Percentiles rank a stretch among this genome's conserved stretches.
These are phyloP conservation scores for Diplodia mutila DNA, from an alignment of 2,329 filamentous ascomycete species.

Conservation along the genomic window DNA sequence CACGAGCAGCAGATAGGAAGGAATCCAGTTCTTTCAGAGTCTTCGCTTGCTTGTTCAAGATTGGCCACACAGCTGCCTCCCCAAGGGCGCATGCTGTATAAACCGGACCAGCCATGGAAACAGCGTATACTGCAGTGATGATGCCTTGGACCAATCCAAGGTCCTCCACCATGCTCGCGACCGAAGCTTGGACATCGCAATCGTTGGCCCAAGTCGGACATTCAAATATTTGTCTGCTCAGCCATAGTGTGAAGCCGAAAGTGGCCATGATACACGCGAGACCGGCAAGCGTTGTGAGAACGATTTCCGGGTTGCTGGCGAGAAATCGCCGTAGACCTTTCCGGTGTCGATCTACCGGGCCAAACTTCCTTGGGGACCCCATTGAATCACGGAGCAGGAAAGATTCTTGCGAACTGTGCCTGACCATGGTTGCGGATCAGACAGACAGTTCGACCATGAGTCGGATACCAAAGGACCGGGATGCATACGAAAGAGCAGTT, in stretches of 20 bases:
- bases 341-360: background rate
- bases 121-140: conserved; percentile 21
- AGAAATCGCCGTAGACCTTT: conserved; percentile 5
- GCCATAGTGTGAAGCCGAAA: conserved; percentile 32
- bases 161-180: background rate
- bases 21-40: conserved; percentile 14
- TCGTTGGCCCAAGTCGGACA: conserved; percentile 24
- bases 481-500: background rate
- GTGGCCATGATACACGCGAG: background rate
- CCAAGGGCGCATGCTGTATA: conserved; percentile 25
- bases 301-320: background rate
- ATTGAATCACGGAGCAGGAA: background rate
- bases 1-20: conserved; percentile 13
- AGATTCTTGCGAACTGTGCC: background rate
- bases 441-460: background rate
- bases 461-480: background rate
- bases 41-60: conserved; percentile 21
- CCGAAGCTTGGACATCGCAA: conserved; percentile 1
- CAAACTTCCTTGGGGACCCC: background rate
- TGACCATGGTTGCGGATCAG: background rate
- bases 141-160: conserved; percentile 25
- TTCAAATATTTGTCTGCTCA: conserved; percentile 28
- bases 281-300: background rate
- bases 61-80: conserved; percentile 28
- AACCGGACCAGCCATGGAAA: conserved; percentile 24